These are phyloP conservation scores for Pseudonitzschia delicatissima DNA, from an alignment of 108 stramenopile species.

Conservation along the genomic window DNA sequence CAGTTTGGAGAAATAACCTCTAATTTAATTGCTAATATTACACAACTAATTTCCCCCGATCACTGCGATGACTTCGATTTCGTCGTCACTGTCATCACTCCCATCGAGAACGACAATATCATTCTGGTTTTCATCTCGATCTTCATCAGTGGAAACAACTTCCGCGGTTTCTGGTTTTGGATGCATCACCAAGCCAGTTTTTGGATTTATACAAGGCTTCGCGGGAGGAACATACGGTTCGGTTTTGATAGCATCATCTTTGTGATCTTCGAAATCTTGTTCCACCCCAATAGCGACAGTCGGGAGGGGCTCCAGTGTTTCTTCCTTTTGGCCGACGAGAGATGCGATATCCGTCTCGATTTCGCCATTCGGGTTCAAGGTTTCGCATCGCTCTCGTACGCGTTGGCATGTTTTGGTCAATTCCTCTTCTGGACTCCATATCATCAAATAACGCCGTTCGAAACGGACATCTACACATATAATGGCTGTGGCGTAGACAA, in stretches of 20 bases:
- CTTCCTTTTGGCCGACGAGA: background rate
- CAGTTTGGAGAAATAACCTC: no score
- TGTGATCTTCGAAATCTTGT: slow-evolving; percentile 30
- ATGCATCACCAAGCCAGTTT: background rate
- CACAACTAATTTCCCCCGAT: slow-evolving; percentile 8
- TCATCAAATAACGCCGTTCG: slow-evolving; percentile 70
- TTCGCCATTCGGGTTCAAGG: slow-evolving; percentile 26
- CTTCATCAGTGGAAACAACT: slow-evolving; percentile 24
- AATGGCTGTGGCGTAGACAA: slow-evolving; percentile 86
- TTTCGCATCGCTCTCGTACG: slow-evolving; percentile 52
- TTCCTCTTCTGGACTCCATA: slow-evolving; percentile 72
- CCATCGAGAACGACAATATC: background rate
- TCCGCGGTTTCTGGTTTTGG: background rate
- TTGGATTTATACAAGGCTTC: background rate
- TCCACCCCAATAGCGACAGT: slow-evolving; percentile 23
- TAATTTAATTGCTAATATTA: no score
- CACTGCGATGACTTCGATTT: slow-evolving; percentile 3
- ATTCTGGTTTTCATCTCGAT: slow-evolving; percentile 3
- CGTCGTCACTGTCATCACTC: slow-evolving; percentile 19
- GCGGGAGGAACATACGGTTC: slow-evolving; percentile 20
- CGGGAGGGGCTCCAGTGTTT: slow-evolving; percentile 14
- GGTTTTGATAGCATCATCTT: slow-evolving; percentile 11
- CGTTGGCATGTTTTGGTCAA: slow-evolving; percentile 48
- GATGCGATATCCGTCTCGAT: background rate
- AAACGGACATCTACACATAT: slow-evolving; percentile 82